Evolutionary conservation across 345 rosid genomes (phyloP).

Genomic region (Eucalyptus albens): DNA sequence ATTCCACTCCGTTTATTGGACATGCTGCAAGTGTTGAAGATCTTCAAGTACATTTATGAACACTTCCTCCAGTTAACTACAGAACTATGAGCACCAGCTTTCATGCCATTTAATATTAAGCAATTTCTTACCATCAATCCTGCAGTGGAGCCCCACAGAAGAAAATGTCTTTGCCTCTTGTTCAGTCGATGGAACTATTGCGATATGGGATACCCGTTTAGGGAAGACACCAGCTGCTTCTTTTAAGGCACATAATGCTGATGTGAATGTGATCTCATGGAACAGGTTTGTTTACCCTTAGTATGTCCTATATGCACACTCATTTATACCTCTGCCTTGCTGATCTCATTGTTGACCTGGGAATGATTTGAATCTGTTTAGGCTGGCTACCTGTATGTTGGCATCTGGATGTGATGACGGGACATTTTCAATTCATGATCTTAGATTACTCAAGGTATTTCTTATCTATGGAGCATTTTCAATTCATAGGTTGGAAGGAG

Average conservation of each 20-base stretch:
- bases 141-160: constrained; percentile 98
- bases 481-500: background rate
- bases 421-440: constrained; percentile 82
- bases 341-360: background rate
- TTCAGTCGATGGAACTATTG: constrained; percentile 76
- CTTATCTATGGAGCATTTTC: background rate
- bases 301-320: background rate
- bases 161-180: constrained; percentile 70
- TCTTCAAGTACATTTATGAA: constrained; percentile 38
- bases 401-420: constrained; percentile 99
- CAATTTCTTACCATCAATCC: background rate
- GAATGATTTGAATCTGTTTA: constrained; percentile 9
- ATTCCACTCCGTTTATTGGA: constrained; percentile 53
- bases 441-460: constrained; percentile 55
- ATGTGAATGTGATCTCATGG: constrained; percentile 97
- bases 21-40: constrained; percentile 93
- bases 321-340: background rate
- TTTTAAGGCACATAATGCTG: constrained; percentile 84
- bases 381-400: constrained; percentile 87
- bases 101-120: background rate
- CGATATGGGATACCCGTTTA: constrained; percentile 76
- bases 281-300: constrained; percentile 46
- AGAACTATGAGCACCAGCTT: background rate
- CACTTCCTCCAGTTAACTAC: background rate
- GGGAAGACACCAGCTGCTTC: constrained; percentile 58